These are phyloP conservation scores for Peterozyma xylosa DNA, from an alignment of 805 yeast species.

Conservation along the genomic window DNA sequence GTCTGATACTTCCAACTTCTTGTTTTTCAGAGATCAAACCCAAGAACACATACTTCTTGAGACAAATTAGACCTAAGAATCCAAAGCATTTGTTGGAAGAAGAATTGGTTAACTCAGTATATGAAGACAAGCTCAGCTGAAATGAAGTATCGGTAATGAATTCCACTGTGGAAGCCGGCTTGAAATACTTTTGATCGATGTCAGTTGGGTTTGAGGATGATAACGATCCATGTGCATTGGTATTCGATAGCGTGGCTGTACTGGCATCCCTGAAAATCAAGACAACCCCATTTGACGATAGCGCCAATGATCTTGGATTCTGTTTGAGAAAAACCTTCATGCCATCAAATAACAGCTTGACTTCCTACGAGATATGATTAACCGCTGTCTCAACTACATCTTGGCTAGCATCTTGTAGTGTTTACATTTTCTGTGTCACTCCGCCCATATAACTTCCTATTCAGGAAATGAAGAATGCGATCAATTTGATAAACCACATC, in stretches of 20 bases:
- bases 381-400: too few relatives aligned
- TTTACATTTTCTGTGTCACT: too few relatives aligned
- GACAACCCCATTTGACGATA: constrained; percentile 52
- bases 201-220: constrained; percentile 13
- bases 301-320: constrained; percentile 61
- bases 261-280: constrained; percentile 46
- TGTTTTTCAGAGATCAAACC: constrained; percentile 49
- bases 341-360: neutral
- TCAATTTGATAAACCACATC: too few relatives aligned
- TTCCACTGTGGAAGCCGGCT: constrained; percentile 43
- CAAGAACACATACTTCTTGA: constrained; percentile 47
- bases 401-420: too few relatives aligned
- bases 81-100: constrained; percentile 34
- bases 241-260: neutral
- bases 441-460: too few relatives aligned
- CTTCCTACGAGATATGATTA: too few relatives aligned
- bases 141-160: constrained; percentile 33
- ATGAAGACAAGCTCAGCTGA: constrained; percentile 27
- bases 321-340: constrained; percentile 62
- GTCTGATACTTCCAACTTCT: constrained; percentile 53
- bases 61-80: constrained; percentile 50
- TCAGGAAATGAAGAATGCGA: too few relatives aligned
- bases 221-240: neutral
- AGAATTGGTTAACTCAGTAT: constrained; percentile 32
- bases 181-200: constrained; percentile 16